Base-by-base conservation (phyloP, 2,329 filamentous ascomycete genomes). In the Phaeosphaeriaceae sp. region DNA sequence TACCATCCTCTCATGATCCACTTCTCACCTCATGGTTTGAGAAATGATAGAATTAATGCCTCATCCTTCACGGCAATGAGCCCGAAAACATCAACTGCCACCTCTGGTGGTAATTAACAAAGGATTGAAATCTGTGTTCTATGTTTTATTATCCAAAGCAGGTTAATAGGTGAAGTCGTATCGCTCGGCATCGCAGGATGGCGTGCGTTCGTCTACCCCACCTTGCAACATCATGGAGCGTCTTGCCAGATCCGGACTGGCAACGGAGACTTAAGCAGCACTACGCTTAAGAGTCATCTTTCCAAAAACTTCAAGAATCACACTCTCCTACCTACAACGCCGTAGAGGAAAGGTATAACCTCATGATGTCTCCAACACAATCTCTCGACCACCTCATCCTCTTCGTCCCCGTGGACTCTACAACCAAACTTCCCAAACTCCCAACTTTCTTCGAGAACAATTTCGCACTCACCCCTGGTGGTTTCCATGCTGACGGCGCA, bases 311-410 rank as follows among this genome's bases (percentile, higher is more conserved):
- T 36, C 31, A 36, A 13, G 15, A 13, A 36, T 13, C 31, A 36
- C 3, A 36, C 7, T 36, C 10, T 13, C 31, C 6, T 13, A 3
- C 15, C 15, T 36, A 9, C 3, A 31, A 36, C 3, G 11, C 15
- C 41, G 20, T 44, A 3, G 2, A 19, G 3, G 9, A 7, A 15
- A 7, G 22, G 20, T 24, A 22, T 22, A 17, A n/a, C 19, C 20
- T 31, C 44, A 47, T 31, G 11, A 56, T 58, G 40, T 25, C 54
- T 17, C 27, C 45, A 2, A 45, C 31, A 25, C 66, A 72, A 36
- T 71, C 75, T 41, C 75, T 90, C 15, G 88, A 91, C 73, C 88
- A 91, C 69, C 82, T 90, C 54, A 85, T 90, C 61, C 80, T 91
- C 53, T 82, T 90, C 2, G 76, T 90, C 3, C 84, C 88, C 0